A percentile compares a stretch with the other conserved stretches of the same genome.
Conservation (phyloP, 306 rosid species). For the Castanea crenata region DNA sequence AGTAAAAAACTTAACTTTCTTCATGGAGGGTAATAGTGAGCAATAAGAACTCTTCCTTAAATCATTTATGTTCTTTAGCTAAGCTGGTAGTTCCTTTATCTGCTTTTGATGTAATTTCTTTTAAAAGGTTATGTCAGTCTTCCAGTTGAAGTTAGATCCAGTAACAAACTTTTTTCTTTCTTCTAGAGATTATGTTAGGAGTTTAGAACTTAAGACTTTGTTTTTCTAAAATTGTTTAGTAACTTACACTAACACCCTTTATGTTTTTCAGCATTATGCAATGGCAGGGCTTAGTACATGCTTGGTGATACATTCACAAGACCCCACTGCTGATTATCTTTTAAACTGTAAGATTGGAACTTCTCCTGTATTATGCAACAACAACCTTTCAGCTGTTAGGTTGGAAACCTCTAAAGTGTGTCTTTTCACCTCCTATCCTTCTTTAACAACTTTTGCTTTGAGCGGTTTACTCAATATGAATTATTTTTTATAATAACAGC, state of each 20-base stretch:
- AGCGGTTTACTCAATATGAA: conserved; percentile 12
- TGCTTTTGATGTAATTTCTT: neutral
- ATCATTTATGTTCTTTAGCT: neutral
- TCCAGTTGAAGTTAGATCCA: neutral
- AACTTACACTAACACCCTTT: no score
- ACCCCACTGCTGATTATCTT: conserved; percentile 78
- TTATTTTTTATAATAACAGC: conserved; percentile 42
- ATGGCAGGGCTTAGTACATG: conserved; percentile 77
- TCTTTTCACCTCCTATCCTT: conserved; percentile 20
- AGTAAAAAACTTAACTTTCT: neutral
- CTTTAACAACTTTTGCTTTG: conserved; percentile 14
- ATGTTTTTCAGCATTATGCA: conserved; percentile 77
- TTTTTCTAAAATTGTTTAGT: neutral
- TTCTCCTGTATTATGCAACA: conserved; percentile 54
- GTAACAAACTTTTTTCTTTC: neutral
- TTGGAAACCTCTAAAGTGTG: conserved; percentile 89
- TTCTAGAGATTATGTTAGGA: neutral
- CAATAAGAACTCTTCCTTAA: neutral
- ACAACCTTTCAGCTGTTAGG: conserved; percentile 88
- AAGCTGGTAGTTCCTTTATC: neutral
- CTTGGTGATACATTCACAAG: conserved; percentile 82
- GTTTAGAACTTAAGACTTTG: neutral
- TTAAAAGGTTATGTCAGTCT: neutral
- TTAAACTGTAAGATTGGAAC: conserved; percentile 80
- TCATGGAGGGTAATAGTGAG: neutral